Conservation (phyloP, 2,329 filamentous ascomycete genomes). For the Gnomoniopsis sp. region DNA sequence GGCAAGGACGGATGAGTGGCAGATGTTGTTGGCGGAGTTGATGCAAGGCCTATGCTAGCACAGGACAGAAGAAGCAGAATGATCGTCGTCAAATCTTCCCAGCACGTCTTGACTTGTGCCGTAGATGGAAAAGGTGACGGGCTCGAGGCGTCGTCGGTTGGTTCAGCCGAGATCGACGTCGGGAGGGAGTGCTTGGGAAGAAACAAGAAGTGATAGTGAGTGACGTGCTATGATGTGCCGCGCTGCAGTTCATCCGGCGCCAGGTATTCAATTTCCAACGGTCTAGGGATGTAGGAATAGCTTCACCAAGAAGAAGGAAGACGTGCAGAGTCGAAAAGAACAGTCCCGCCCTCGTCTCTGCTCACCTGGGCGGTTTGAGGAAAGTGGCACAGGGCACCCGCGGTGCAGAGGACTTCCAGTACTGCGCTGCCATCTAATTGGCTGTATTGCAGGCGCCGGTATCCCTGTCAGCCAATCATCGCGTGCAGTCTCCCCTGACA, state of each 20-base stretch:
- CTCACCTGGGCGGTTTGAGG: background rate
- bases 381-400: background rate
- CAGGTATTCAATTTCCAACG: background rate
- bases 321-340: background rate
- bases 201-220: background rate
- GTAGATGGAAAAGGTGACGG: too few relatives aligned
- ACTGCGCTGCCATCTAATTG: background rate
- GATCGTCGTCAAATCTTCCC: background rate
- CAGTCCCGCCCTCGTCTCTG: background rate
- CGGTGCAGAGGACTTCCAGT: background rate
- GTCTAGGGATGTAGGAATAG: background rate
- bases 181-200: background rate
- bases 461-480: constrained; percentile 13
- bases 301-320: background rate
- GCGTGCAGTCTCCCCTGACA: background rate
- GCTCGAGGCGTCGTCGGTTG: background rate
- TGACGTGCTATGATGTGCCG: background rate
- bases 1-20: background rate
- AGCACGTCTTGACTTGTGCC: background rate
- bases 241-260: background rate
- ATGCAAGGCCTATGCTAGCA: background rate
- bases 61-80: too few relatives aligned
- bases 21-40: background rate
- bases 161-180: background rate
- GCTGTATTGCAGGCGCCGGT: background rate